Conservation (phyloP, 352 stramenopile species). For the Globisporangium parvum region DNA sequence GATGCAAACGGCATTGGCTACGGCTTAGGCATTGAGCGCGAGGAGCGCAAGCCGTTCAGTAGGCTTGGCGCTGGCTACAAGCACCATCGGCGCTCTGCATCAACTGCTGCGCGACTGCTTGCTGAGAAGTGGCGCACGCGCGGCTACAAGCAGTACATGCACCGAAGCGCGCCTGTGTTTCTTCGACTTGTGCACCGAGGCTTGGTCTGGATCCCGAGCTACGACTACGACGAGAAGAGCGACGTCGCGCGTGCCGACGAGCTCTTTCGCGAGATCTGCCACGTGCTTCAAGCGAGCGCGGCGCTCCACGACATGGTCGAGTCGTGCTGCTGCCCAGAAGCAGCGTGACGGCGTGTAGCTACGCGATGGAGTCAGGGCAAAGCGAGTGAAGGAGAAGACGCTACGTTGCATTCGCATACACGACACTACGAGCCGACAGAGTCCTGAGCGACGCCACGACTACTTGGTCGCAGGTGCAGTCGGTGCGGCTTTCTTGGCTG, state of each 20-base stretch:
- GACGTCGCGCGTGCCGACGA: slow-evolving; percentile 19
- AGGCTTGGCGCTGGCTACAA: not conserved
- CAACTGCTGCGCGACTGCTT: slow-evolving; percentile 25
- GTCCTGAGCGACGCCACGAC: too few species aligned
- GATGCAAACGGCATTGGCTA: slow-evolving; percentile 61
- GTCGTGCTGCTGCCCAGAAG: slow-evolving; percentile 4
- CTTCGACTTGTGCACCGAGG: slow-evolving; percentile 61
- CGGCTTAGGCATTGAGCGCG: slow-evolving; percentile 51
- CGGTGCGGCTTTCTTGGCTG: too few species aligned
- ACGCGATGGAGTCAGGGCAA: too few species aligned
- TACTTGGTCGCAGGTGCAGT: too few species aligned
- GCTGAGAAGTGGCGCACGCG: slow-evolving; percentile 43
- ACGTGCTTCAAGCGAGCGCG: slow-evolving; percentile 14
- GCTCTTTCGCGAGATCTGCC: slow-evolving; percentile 21
- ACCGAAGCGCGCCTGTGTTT: slow-evolving; percentile 60
- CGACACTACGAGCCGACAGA: too few species aligned
- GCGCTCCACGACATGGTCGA: slow-evolving; percentile 1
- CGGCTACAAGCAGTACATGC: slow-evolving; percentile 74
- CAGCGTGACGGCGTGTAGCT: not conserved
- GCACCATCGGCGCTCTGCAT: slow-evolving; percentile 18
- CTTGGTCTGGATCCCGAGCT: slow-evolving; percentile 69
- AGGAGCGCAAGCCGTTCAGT: slow-evolving; percentile 21
- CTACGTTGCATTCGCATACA: too few species aligned
- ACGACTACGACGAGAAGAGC: slow-evolving; percentile 63
- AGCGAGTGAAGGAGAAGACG: too few species aligned